phyloP scores from a whole-genome alignment of 2,329 filamentous ascomycete species.

The Monosporascus ibericus region DNA sequence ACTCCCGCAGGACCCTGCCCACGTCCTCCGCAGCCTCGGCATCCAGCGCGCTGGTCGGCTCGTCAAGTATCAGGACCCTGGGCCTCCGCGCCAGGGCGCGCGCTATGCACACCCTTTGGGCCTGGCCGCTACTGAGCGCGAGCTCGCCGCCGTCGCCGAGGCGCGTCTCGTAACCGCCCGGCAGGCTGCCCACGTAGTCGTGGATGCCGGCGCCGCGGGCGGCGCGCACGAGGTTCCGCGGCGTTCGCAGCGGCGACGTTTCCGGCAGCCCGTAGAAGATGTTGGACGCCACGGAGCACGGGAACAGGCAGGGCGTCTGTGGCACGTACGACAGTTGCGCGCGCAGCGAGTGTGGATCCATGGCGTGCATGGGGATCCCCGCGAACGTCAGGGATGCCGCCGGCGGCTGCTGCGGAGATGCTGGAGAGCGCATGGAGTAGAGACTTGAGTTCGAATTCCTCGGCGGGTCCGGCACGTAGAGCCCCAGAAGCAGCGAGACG shows the following conservation, averaged over 20 bases:
- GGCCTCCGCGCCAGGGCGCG: constrained; percentile 69
- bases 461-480: constrained; percentile 48
- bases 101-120: constrained; percentile 75
- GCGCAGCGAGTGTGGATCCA: constrained; percentile 58
- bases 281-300: constrained; percentile 69
- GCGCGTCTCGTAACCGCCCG: constrained; percentile 63
- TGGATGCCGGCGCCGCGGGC: constrained; percentile 61
- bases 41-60: constrained; percentile 80
- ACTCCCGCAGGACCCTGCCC: constrained; percentile 50
- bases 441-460: background rate
- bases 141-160: constrained; percentile 69
- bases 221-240: constrained; percentile 40
- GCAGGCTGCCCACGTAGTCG: constrained; percentile 68
- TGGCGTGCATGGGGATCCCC: constrained; percentile 45
- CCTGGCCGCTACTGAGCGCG: constrained; percentile 71
- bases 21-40: constrained; percentile 59
- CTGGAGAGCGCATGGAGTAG: background rate
- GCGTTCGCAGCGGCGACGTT: constrained; percentile 42
- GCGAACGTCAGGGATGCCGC: constrained; percentile 50
- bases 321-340: constrained; percentile 61
- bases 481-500: constrained; percentile 63
- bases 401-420: background rate
- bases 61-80: constrained; percentile 72
- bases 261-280: constrained; percentile 70
- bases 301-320: constrained; percentile 71